Percentiles rank a stretch among this genome's conserved stretches.
Conservation (phyloP, 768 basidiomycete genomes). For the Panaeolus papilionaceus region DNA sequence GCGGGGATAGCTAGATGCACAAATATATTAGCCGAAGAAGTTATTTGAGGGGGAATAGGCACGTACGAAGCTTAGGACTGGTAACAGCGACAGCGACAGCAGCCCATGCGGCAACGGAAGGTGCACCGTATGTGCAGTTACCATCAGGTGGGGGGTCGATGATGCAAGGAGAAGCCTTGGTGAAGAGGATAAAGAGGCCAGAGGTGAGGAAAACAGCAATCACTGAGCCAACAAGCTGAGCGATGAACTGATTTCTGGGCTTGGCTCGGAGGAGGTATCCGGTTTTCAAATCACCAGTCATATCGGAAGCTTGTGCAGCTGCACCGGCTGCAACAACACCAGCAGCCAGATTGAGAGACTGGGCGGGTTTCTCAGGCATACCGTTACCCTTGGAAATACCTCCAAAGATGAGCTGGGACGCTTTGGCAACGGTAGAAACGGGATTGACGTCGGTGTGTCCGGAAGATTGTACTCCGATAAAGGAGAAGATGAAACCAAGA, state of each 20-base stretch:
- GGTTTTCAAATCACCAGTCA: conserved; percentile 75
- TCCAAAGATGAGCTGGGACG: conserved; percentile 70
- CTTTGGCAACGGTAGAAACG: conserved; percentile 64
- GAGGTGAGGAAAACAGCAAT: conserved; percentile 65
- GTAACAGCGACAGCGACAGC: conserved; percentile 62
- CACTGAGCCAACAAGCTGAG: conserved; percentile 61
- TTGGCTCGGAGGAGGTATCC: conserved; percentile 71
- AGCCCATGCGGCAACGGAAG: conserved; percentile 61
- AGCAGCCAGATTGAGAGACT: conserved; percentile 55
- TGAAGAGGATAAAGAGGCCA: conserved; percentile 67
- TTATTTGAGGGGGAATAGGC: neutral
- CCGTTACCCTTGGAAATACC: conserved; percentile 58
- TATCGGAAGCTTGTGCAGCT: conserved; percentile 64
- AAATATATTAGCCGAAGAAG: neutral
- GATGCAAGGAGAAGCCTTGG: conserved; percentile 67
- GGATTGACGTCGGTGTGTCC: conserved; percentile 70
- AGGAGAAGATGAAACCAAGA: conserved; percentile 69
- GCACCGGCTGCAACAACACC: conserved; percentile 62
- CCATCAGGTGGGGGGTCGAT: conserved; percentile 42
- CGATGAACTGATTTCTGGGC: conserved; percentile 67
- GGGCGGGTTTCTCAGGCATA: conserved; percentile 40
- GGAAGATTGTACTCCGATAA: conserved; percentile 67
- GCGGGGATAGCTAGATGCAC: conserved; percentile 49
- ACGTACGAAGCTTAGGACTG: conserved; percentile 50
- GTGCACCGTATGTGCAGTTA: conserved; percentile 59